Base-by-base conservation (phyloP, 2,329 filamentous ascomycete species). In the Neonectria magnoliae region DNA sequence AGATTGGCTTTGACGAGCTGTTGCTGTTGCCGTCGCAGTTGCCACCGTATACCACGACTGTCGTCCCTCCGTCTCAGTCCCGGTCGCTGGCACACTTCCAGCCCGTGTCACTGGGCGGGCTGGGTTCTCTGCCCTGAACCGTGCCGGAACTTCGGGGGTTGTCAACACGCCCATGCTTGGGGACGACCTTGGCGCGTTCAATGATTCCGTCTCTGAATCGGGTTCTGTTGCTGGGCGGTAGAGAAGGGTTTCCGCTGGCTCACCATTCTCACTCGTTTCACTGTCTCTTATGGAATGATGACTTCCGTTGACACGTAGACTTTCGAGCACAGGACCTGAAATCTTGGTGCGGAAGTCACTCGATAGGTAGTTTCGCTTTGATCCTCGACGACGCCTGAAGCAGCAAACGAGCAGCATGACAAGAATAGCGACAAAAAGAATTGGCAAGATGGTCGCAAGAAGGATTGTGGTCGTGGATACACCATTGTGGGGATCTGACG, bases 361-460 rank as follows among this genome's bases (percentile, higher is more conserved):
- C 5, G 74, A 72, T 2, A 76, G 60, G 45, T 77, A 76, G 13
- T 67, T 75, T 16, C 73, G 71, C 22, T 68, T 73, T 11, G 69
- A 70, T 22, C 72, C 73, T 2, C 75, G 74, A 11, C 76, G 77
- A 25, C 79, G 72, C 13, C 75, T 72, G 44, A 79, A 60, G 57
- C 77, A 76, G 62, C 76, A 81, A 22, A 77, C 64, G 6, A 80
- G 64, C 3, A 80, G 64, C 67, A 78, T 70, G 18, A 79, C 66
- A 9, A 79, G 64, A 5, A 81, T 64, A 0, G 78, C 66, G 11
- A 81, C 60, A 20, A 78, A 71, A 1, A 83, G 66, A 14, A 84
- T 67, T 2, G 83, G 83, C 3, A 85, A 73, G 3, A 85, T 77
- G 3, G 82, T 80, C 1, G 81, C 83, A 14, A 84, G 69, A 6